Evolutionary conservation across 192 early-diverging fungal genomes (phyloP), one percentile per base, ranked within the genome.

Genomic region (Gamsiella multidivaricata): DNA sequence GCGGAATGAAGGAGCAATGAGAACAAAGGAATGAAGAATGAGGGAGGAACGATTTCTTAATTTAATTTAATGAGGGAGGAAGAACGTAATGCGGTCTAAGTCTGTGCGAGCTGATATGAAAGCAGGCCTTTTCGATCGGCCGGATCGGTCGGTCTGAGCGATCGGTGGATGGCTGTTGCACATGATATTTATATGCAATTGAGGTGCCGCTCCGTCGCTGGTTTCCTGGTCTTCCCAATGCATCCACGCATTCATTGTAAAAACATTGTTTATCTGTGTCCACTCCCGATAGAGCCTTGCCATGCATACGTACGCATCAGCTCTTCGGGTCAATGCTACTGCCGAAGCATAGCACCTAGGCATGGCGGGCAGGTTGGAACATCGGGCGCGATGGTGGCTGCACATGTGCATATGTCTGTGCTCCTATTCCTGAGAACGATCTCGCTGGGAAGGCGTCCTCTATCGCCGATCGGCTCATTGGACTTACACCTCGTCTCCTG

Each of bases 401-500:
- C 25, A 11, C 49, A 51, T 47, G 20, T 3, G 47, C 31, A 25
- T 9, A 47, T 47, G 18, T 34, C 37, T 67, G 53, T 0, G 58
- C n/a, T 42, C 61, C 60, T 2, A 57, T n/a, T 4, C 53, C 60
- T 22, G 65, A 20, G 42, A 63, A 63, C n/a, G 54, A 63, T 39
- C 69, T 37, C 1, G 54, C 39, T 6, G 69, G 61, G 42, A 63
- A 57, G 3, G 69, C 60, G 17, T 63, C 61, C 32, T 63, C 61
- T 12, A 37, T 36, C 10, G 8, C 20, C 31, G 36, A 54, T 53
- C 63, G 32, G 32, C 23, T 33, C 31, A 29, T 23, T 59, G 57
- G 67, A 34, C 57, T 45, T 12, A 25, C 31, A 20, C n/a, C 37
- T 42, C 56, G 22, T 31, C 57, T 45, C 39, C 50, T 60, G 15